Evolutionary conservation across 768 basidiomycete genomes (phyloP), one percentile per base, ranked within the genome.

Genomic region (Leccinum truebloodii): DNA sequence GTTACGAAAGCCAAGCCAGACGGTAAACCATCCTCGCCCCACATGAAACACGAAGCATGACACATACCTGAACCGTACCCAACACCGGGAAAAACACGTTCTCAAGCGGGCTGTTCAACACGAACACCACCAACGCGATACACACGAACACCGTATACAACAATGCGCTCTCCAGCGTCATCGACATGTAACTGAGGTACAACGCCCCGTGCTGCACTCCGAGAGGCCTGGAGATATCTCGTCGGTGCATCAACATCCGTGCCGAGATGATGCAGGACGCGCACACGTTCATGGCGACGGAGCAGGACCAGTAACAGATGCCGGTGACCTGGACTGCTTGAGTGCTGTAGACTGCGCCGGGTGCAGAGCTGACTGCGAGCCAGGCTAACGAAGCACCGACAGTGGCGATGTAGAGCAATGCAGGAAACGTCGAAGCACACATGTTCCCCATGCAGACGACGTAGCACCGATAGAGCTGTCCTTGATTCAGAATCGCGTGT

Each of bases 161-260:
- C 52, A 58, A 0, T 0, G 69, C 69, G 57, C 69, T 69, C 57
- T 70, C 69, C 49, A 70, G 64, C 22, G 67, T 66, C 69, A 70
- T 66, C 1, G 67, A 59, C 67, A 71, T 66, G n/a, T 66, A 70
- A 2, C 59, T 32, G 39, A 70, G 49, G 37, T 71, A 69, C 20
- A 70, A 69, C 20, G 54, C 18, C 2, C 64, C 69, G 8, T 66
- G 67, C 1, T 48, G 57, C 0, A 56, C 46, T 1, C 67, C 67
- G 52, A 63, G 14, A 0, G 67, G 62, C 2, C 14, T 34, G 1
- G 59, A 46, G 54, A 69, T 41, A 0, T 67, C 54, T 1, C 44
- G 69, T 6, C 67, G 55, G 24, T 71, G 61, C 44, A 71, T 58
- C 64, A 51, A 66, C 10, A 69, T 59, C 3, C 69, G 61, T 2